phyloP scores from a whole-genome alignment of 345 rosid genomes.

The Gossypium rotundifolium region DNA sequence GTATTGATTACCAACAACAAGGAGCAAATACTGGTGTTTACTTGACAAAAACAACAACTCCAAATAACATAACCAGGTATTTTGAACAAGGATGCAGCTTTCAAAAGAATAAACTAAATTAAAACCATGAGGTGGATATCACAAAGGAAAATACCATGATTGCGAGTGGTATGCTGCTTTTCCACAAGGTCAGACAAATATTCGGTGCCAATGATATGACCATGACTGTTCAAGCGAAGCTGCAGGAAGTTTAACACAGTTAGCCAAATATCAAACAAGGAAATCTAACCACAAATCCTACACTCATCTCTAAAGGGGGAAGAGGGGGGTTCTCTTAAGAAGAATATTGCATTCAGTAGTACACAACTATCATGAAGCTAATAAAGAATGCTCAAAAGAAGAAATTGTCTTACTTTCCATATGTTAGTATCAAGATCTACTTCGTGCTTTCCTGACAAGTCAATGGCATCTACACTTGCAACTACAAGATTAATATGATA shows the following conservation, averaged over 20 bases:
- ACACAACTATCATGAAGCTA: neutral
- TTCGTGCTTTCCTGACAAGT: slow-evolving; percentile 99
- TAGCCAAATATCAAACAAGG: slow-evolving; percentile 9
- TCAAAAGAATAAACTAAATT: neutral
- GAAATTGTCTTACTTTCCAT: slow-evolving; percentile 68
- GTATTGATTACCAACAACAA: neutral
- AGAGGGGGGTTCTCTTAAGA: neutral
- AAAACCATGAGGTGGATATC: neutral
- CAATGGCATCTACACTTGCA: slow-evolving; percentile 93
- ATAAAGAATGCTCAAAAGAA: neutral
- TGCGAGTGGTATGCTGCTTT: slow-evolving; percentile 61
- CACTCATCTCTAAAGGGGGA: neutral
- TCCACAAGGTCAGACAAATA: slow-evolving; percentile 92
- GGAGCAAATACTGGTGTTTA: neutral
- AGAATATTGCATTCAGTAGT: neutral
- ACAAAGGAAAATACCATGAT: slow-evolving; percentile 55
- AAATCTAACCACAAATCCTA: neutral
- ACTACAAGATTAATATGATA: slow-evolving; percentile 37
- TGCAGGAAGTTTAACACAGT: slow-evolving; percentile 42
- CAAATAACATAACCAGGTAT: neutral
- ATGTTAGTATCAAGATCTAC: slow-evolving; percentile 97
- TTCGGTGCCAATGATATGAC: slow-evolving; percentile 91
- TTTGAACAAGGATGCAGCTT: neutral
- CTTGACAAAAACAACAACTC: neutral
- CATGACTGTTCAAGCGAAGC: slow-evolving; percentile 82